phyloP scores from a whole-genome alignment of 306 rosid genomes.

The Rosa chinensis region DNA sequence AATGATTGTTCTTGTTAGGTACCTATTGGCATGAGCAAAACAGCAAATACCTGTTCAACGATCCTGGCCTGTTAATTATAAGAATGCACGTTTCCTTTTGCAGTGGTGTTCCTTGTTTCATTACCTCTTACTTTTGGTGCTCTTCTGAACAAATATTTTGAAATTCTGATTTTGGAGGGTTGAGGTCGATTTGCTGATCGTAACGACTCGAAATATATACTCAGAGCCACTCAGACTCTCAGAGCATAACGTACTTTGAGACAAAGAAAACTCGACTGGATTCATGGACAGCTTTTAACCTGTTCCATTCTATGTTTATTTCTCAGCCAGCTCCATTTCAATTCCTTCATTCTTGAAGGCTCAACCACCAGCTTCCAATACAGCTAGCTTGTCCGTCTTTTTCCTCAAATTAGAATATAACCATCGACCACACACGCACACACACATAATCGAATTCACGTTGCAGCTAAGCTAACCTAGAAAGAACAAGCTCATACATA shows the following conservation, averaged over 20 bases:
- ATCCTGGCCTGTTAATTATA: background rate
- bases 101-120: background rate
- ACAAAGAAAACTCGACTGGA: background rate
- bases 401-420: background rate
- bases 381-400: background rate
- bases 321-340: background rate
- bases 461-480: background rate
- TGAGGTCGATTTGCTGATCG: conserved; percentile 9
- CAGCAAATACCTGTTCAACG: background rate
- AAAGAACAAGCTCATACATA: background rate
- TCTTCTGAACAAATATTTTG: background rate
- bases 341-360: background rate
- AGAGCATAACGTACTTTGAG: conserved; percentile 9
- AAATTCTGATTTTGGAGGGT: background rate
- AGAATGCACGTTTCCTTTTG: conserved; percentile 5
- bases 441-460: background rate
- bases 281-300: background rate
- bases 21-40: background rate
- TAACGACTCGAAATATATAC: background rate
- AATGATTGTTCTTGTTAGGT: background rate
- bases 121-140: background rate
- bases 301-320: background rate
- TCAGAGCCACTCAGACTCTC: background rate
- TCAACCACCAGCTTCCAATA: conserved; percentile 1
- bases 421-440: background rate